A percentile compares a stretch with the other conserved stretches of the same genome.
These are phyloP conservation scores for Populus davidiana DNA, from an alignment of 345 rosid species.

Conservation along the genomic window DNA sequence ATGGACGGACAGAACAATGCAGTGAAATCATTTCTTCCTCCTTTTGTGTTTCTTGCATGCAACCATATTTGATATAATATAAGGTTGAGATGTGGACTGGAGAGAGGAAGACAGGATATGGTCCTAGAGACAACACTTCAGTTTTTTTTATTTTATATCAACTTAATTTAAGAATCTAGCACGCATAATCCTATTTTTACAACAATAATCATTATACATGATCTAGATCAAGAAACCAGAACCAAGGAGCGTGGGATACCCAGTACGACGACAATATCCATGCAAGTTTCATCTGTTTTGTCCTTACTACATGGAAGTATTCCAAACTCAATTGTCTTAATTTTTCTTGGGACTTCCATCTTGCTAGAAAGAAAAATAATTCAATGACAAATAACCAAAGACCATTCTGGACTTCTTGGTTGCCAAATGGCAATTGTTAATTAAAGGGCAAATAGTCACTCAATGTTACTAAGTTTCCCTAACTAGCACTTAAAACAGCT, in stretches of 20 bases:
- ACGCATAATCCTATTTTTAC: not conserved
- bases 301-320: not conserved
- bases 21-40: slow-evolving; percentile 26
- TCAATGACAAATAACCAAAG: too few species aligned
- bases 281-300: slow-evolving; percentile 6
- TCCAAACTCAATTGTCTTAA: not conserved
- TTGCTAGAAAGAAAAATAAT: too few species aligned
- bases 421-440: not conserved
- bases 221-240: not conserved
- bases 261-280: not conserved
- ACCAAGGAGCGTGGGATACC: not conserved
- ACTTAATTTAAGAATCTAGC: not conserved
- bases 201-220: not conserved
- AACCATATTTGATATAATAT: slow-evolving; percentile 14
- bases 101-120: slow-evolving; percentile 2
- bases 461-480: not conserved
- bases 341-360: not conserved
- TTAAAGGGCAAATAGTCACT: not conserved
- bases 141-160: not conserved
- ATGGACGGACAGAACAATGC: slow-evolving; percentile 33
- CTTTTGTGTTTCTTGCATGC: slow-evolving; percentile 49
- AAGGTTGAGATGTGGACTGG: not conserved
- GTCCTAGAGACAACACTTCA: not conserved
- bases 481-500: not conserved
- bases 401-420: not conserved